Base-by-base conservation (phyloP, 371 early-diverging fungal genomes). In the Zychaea mexicana region DNA sequence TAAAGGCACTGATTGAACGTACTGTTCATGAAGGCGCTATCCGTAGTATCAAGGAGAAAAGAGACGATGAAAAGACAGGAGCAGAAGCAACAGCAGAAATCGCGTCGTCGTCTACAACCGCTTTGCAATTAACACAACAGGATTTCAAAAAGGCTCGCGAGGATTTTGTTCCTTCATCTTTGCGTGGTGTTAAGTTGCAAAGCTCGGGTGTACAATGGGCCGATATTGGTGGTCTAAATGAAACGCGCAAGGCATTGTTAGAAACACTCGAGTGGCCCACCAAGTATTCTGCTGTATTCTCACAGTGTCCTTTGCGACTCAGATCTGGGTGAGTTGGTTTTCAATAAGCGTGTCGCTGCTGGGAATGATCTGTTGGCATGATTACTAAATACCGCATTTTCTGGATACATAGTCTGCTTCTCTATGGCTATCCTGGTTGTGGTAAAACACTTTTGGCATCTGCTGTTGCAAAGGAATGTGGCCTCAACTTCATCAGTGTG, bases 211-310 rank as follows among this genome's bases (percentile, higher is more conserved):
- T 92, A 0, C 79, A 85, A 26, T 98, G 97, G 98, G 68, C 85
- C 2, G 96, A 95, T 73, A 94, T 96, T 70, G 97, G 96, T 47
- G 96, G 96, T 10, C 69, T 98, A 64, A 81, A 85, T 21, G 93
- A 91, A 47, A 91, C 96, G 1, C 89, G 94, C 57, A 82, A 85
- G 31, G 83, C 89, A 19, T 70, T 98, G 66, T 73, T 93, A 15
- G 96, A 98, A 69, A 98, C 97, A 0, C 69, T 98, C 26, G 95
- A 97, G 76, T 95, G 96, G 92, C 98, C 98, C 0, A 94, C 95
- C 0, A 91, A 93, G 71, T 97, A 96, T 68, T 92, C 94, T 2
- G 81, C 89, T 1, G 90, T 97, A 32, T 98, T 96, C 77, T 87
- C 89, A 2, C 89, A 86, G 60, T 92, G 92, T 67, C 91, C 96